Evolutionary conservation across 2,329 filamentous ascomycete genomes (phyloP).

Genomic region (Aspergillus versicolor): DNA sequence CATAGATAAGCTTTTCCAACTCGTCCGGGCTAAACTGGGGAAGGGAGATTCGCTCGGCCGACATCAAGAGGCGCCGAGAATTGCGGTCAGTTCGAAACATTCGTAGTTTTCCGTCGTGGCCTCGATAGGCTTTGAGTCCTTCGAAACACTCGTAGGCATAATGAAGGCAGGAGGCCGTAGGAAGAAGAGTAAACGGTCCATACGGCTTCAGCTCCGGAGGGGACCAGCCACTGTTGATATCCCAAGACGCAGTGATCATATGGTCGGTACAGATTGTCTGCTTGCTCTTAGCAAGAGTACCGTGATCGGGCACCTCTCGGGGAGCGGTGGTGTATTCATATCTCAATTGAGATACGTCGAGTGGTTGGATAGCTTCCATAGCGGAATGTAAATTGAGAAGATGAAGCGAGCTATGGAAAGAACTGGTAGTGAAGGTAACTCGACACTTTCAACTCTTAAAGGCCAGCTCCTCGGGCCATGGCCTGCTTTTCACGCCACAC

Average conservation of each 20-base stretch:
- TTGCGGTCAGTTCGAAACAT: constrained; percentile 71
- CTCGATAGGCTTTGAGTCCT: constrained; percentile 68
- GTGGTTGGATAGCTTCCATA: not conserved
- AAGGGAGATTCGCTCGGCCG: constrained; percentile 64
- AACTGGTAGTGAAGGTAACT: too few species aligned
- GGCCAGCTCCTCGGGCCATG: too few species aligned
- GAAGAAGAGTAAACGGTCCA: constrained; percentile 70
- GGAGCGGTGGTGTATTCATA: not conserved
- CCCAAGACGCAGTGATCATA: constrained; percentile 74
- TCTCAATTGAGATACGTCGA: not conserved
- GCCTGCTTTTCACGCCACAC: too few species aligned
- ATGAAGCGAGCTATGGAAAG: too few species aligned
- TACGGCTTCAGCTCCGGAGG: constrained; percentile 70
- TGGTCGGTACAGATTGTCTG: constrained; percentile 65
- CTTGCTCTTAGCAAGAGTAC: not conserved
- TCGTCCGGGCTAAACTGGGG: constrained; percentile 64
- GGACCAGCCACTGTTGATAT: constrained; percentile 62
- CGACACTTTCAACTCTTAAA: too few species aligned
- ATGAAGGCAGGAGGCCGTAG: constrained; percentile 73
- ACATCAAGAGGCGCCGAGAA: constrained; percentile 57
- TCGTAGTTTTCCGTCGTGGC: constrained; percentile 66
- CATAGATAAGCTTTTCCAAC: constrained; percentile 24
- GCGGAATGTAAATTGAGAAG: too few species aligned
- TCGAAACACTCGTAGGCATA: constrained; percentile 88
- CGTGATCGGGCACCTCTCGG: not conserved